Base-by-base conservation (phyloP, 768 basidiomycete species). In the Galerina sulciceps region DNA sequence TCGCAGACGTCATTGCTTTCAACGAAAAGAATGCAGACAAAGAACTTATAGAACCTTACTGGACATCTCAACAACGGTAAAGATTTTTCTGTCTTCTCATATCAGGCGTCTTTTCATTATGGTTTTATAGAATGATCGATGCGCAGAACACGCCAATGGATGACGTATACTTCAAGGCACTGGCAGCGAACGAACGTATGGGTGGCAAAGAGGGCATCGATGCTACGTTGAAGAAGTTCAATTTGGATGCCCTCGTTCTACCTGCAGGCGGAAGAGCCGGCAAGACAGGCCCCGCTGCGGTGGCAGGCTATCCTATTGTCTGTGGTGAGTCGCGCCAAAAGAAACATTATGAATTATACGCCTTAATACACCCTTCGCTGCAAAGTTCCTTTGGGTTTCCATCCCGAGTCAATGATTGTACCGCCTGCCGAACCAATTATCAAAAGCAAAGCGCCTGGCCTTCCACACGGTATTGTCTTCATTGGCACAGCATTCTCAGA, bases 271-370 rank as follows among this genome's bases (percentile, higher is more conserved):
- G 73, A 6, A 65, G 76, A n/a, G 73, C 75, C 26, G 26, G 26
- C 26, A 31, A 31, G 26, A 31, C 26, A 5, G 26, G 26, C 26
- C 26, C 26, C 26, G 26, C 26, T 31, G 87, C 85, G 2, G 80
- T 87, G 53, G 82, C 84, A 3, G 87, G 86, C 10, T 88, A 87
- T 62, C 87, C 87, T 1, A 83, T 87, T 50, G 74, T 87, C 38
- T 86, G 86, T 15, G 85, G 86, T 84, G 50, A 26, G 2, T 20
- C 26, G 6, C 1, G 23, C 18, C 1, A n/a, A 13, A 26, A n/a
- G 15, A n/a, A 8, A 40, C 38, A 10, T 35, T 11, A 17, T 43
- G 26, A 14, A 34, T 5, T 48, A 44, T 6, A 42, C 23, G n/a
- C n/a, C n/a, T n/a, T n/a, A n/a, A n/a, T n/a, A n/a, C n/a, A n/a